Conservation (phyloP, 2,329 filamentous ascomycete species). For the Paecilomyces fulvus region DNA sequence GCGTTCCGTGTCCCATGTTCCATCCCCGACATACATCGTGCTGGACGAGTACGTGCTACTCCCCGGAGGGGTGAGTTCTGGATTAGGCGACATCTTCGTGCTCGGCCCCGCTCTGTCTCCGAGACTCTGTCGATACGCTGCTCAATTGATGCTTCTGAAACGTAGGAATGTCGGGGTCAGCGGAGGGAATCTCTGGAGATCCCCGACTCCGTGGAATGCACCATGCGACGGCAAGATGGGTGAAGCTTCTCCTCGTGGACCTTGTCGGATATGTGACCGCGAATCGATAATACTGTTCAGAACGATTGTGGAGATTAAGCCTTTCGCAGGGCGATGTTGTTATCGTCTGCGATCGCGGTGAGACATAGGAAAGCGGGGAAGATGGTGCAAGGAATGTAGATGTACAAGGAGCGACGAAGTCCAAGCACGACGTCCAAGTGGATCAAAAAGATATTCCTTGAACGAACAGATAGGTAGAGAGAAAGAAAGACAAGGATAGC, state of each 20-base stretch:
- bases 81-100: constrained; percentile 23
- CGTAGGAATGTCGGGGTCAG: constrained; percentile 31
- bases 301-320: not conserved
- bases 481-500: not conserved
- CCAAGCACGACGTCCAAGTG: not conserved
- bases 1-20: constrained; percentile 55
- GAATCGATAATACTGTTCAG: not conserved
- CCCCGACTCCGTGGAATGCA: constrained; percentile 35
- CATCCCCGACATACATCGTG: constrained; percentile 57
- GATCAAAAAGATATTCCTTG: not conserved
- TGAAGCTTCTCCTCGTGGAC: not conserved
- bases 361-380: constrained; percentile 3
- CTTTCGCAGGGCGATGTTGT: not conserved
- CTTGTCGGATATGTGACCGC: not conserved
- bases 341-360: constrained; percentile 5
- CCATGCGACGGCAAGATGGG: constrained; percentile 27
- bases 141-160: constrained; percentile 14
- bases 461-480: not conserved
- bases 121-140: constrained; percentile 3
- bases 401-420: not conserved
- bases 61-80: constrained; percentile 47
- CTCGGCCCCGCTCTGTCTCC: not conserved
- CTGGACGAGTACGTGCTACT: constrained; percentile 54
- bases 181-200: constrained; percentile 37
- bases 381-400: not conserved